Evolutionary conservation across 371 early-diverging fungal genomes (phyloP).

Genomic region (Actinomortierella wolfii): DNA sequence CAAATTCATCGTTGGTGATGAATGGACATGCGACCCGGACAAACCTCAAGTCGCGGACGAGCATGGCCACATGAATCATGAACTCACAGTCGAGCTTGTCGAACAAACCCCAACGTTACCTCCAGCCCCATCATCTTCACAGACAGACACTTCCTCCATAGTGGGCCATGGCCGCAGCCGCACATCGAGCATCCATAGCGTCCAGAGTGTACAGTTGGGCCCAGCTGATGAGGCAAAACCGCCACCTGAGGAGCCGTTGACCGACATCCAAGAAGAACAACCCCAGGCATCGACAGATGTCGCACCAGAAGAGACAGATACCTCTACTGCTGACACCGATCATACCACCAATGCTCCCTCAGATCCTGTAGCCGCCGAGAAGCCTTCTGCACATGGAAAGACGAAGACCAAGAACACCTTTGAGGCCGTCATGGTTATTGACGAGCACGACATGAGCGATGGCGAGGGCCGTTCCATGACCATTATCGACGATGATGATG

Average conservation of each 20-base stretch:
- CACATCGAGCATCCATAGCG: conserved; percentile 32
- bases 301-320: too few species aligned
- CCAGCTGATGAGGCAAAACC: too few species aligned
- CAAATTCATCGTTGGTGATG: conserved; percentile 42
- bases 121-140: too few species aligned
- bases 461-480: conserved; percentile 15
- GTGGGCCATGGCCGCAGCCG: conserved; percentile 18
- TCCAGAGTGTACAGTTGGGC: conserved; percentile 1
- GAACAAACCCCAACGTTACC: conserved; percentile 16
- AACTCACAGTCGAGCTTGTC: conserved; percentile 30
- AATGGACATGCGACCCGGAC: conserved; percentile 27
- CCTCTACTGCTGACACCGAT: neutral
- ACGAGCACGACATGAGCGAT: conserved; percentile 40
- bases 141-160: neutral
- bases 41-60: conserved; percentile 17
- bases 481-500: conserved; percentile 13
- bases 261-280: too few species aligned
- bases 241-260: too few species aligned
- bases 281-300: neutral
- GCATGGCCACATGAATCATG: conserved; percentile 36
- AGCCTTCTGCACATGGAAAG: neutral
- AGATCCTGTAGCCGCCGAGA: neutral
- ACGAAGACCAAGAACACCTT: conserved; percentile 11
- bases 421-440: conserved; percentile 32
- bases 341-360: neutral